These are phyloP conservation scores for Didymella segeticola DNA, from an alignment of 2,329 filamentous ascomycete genomes.

Conservation along the genomic window DNA sequence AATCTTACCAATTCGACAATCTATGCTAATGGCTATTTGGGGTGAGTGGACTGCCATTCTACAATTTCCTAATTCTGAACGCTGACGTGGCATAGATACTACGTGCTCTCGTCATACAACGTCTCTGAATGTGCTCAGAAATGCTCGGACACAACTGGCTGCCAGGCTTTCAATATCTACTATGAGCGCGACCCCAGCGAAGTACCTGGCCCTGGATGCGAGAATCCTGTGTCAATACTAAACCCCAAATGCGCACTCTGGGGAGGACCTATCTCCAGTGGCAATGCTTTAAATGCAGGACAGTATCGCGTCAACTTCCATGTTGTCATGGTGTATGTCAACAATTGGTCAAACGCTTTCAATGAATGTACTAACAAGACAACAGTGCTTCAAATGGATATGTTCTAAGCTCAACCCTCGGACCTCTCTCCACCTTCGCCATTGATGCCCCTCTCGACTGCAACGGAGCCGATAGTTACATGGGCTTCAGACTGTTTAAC, in stretches of 20 bases:
- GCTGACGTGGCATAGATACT: not conserved
- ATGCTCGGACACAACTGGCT: not conserved
- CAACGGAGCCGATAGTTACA: not conserved
- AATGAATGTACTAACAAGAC: not conserved
- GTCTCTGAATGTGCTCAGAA: not conserved
- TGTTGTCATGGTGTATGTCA: constrained; percentile 2
- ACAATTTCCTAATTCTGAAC: not conserved
- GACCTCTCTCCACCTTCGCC: not conserved
- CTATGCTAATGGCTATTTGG: constrained; percentile 2
- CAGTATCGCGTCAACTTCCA: constrained; percentile 3
- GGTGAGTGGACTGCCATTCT: not conserved
- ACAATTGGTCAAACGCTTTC: no score
- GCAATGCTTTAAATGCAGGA: not conserved
- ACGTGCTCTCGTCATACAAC: not conserved
- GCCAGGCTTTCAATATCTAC: constrained; percentile 4
- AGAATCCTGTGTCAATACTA: not conserved
- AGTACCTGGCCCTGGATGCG: not conserved
- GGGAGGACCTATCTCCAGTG: constrained; percentile 1
- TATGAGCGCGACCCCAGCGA: constrained; percentile 1
- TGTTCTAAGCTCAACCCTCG: not conserved
- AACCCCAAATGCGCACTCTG: not conserved
- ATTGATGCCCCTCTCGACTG: constrained; percentile 3
- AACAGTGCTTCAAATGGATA: constrained; percentile 4
- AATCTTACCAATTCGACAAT: not conserved
- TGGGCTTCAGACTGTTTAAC: not conserved